Percentiles rank a stretch among this genome's conserved stretches.
phyloP scores from a whole-genome alignment of 176 grass and related monocot species.

The Bolboschoenus planiculmis region DNA sequence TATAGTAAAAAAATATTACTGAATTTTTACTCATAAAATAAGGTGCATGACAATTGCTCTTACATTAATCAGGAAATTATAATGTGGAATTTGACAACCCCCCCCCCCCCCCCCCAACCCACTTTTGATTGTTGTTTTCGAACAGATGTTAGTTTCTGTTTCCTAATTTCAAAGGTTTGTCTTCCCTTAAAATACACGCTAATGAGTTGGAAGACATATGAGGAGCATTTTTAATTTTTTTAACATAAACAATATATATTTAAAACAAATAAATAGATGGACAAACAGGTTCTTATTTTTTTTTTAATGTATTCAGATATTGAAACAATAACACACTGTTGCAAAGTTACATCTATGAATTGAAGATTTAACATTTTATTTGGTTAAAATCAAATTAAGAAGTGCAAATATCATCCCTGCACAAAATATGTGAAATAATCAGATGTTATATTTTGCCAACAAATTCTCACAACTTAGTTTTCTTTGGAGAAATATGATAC shows the following conservation, averaged over 20 bases:
- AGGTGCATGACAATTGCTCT: background rate
- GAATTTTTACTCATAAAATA: background rate
- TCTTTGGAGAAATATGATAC: background rate
- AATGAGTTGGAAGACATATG: background rate
- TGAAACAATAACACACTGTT: no score
- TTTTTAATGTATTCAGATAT: no score
- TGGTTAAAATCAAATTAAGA: background rate
- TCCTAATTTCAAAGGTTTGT: background rate
- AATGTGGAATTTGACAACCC: no score
- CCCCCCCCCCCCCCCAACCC: no score
- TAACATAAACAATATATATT: background rate
- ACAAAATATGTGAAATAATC: background rate
- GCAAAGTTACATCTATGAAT: no score
- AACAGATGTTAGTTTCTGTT: background rate
- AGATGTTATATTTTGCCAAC: conserved; percentile 1
- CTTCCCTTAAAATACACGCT: background rate
- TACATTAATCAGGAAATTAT: background rate
- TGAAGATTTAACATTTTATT: no score
- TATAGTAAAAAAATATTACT: background rate
- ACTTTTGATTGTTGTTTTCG: background rate
- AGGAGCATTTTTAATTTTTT: background rate
- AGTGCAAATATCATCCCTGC: background rate
- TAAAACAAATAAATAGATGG: background rate
- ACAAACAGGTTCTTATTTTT: no score
- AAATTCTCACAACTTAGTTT: background rate